Percentiles rank a stretch among this genome's conserved stretches.
These are phyloP conservation scores for Zygosaccharomyces pseudobailii DNA, from an alignment of 1,139 yeast genomes.

Conservation along the genomic window DNA sequence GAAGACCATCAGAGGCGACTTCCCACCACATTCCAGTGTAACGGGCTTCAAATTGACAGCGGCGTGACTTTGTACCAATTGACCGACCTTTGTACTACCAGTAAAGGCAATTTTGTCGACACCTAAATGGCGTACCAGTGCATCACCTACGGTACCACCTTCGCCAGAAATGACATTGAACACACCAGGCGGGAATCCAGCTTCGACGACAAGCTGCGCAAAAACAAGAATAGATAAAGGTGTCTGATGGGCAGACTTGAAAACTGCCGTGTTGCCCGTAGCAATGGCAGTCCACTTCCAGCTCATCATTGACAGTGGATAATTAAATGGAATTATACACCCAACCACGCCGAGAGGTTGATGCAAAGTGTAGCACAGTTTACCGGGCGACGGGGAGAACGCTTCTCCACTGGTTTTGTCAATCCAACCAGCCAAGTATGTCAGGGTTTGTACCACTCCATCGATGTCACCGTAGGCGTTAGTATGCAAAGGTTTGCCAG, in stretches of 20 bases:
- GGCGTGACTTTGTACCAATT: constrained; percentile 63
- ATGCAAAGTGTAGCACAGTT: constrained; percentile 57
- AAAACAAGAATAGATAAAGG: constrained; percentile 71
- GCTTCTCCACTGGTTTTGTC: constrained; percentile 71
- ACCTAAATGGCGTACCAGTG: constrained; percentile 61
- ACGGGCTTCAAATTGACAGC: constrained; percentile 73
- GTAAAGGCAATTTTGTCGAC: constrained; percentile 82
- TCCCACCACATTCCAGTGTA: constrained; percentile 82
- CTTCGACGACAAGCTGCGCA: constrained; percentile 57
- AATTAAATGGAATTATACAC: constrained; percentile 88
- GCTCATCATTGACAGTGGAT: constrained; percentile 73
- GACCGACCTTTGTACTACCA: constrained; percentile 77
- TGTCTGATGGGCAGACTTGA: constrained; percentile 75
- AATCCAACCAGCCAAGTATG: constrained; percentile 81
- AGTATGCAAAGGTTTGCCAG: constrained; percentile 50
- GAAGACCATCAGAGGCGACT: constrained; percentile 74
- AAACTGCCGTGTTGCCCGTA: constrained; percentile 69
- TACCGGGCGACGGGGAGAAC: constrained; percentile 56
- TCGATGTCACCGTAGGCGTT: constrained; percentile 51
- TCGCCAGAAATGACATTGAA: constrained; percentile 71
- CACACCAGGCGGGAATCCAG: constrained; percentile 78
- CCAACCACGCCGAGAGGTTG: constrained; percentile 89
- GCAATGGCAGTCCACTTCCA: constrained; percentile 82
- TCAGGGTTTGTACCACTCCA: constrained; percentile 50
- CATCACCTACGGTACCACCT: constrained; percentile 71